Base-by-base conservation (phyloP, 1,284 basidiomycete species). In the Pholiota adiposa region DNA sequence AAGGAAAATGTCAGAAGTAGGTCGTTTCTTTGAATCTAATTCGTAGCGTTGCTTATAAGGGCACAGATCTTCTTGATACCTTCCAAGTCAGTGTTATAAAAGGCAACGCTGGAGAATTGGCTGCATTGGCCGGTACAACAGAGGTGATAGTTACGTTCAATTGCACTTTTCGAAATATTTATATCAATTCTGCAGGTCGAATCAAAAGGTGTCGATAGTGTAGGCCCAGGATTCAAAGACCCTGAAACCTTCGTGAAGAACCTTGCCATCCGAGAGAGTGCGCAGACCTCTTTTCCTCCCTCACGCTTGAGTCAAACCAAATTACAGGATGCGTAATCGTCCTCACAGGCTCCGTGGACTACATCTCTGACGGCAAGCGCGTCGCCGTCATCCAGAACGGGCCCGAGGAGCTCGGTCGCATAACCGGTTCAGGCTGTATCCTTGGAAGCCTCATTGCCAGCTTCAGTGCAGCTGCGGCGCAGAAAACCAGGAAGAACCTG, bases 81-180 rank as follows among this genome's bases (percentile, higher is more conserved):
- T 97, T 92, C 84, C 96, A 98, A 72, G 87, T 92, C 16, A 91
- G 90, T 18, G 89, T 97, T 18, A 95, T 98, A 77, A 98, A 98
- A 75, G 97, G 96, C 4, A 98, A 98, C 70, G 92, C 94, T 0
- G 95, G 87, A 19, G 97, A 98, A 74, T 88, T 98, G 21, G 93
- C 87, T 0, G 82, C 90, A 0, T 77, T 98, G 12, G 85, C 89
- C 1, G 84, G 89, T 16, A 90, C 89, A 0, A 72, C 73, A n/a
- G 94, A 95, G 77, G 93, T 89, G 49, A 41, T 34, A 11, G 19
- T 38, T 23, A 4, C 23, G 18, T 36, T 40, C 11, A 27, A 31
- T 33, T 29, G 21, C 40, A 33, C 44, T 31, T 55, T 12, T 50
- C 40, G 25, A 19, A 23, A 38, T 8, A 3, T 19, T 12, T 36